Conservation (phyloP, 139 green algal genomes). For the Ettlia oleoabundans region DNA sequence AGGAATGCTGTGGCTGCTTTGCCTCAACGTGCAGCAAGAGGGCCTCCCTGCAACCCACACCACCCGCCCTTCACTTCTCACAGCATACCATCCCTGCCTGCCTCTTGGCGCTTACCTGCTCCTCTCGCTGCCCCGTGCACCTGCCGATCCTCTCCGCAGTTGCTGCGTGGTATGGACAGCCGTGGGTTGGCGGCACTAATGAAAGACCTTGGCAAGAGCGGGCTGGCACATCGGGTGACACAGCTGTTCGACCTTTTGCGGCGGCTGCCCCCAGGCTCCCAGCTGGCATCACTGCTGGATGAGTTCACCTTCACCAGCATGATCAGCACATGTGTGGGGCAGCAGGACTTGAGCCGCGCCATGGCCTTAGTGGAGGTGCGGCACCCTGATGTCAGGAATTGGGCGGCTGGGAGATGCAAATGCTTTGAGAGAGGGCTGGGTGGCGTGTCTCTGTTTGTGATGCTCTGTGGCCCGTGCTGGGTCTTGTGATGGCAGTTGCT, state of each 20-base stretch:
- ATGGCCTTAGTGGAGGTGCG: slow-evolving; percentile 53
- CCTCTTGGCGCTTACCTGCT: neutral
- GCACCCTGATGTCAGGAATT: neutral
- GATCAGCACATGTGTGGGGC: slow-evolving; percentile 64
- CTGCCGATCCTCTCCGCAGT: slow-evolving; percentile 2
- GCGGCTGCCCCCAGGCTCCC: slow-evolving; percentile 1
- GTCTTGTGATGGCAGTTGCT: no score
- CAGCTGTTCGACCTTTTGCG: slow-evolving; percentile 30
- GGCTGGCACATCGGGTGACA: slow-evolving; percentile 32
- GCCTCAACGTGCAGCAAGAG: no score
- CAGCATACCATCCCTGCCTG: no score
- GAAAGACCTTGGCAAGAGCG: slow-evolving; percentile 71
- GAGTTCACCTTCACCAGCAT: slow-evolving; percentile 85
- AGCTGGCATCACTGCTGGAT: slow-evolving; percentile 66
- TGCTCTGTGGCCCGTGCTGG: no score
- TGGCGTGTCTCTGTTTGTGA: no score
- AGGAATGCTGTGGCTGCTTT: no score
- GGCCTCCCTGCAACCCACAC: no score
- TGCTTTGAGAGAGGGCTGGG: no score
- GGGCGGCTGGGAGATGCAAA: no score
- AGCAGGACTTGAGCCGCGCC: slow-evolving; percentile 55
- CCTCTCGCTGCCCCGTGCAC: neutral
- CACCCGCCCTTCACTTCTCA: no score
- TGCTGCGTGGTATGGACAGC: slow-evolving; percentile 60
- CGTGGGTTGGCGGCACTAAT: slow-evolving; percentile 68